phyloP scores from a whole-genome alignment of 2,329 filamentous ascomycete genomes.

The Cladorrhinum sp. region DNA sequence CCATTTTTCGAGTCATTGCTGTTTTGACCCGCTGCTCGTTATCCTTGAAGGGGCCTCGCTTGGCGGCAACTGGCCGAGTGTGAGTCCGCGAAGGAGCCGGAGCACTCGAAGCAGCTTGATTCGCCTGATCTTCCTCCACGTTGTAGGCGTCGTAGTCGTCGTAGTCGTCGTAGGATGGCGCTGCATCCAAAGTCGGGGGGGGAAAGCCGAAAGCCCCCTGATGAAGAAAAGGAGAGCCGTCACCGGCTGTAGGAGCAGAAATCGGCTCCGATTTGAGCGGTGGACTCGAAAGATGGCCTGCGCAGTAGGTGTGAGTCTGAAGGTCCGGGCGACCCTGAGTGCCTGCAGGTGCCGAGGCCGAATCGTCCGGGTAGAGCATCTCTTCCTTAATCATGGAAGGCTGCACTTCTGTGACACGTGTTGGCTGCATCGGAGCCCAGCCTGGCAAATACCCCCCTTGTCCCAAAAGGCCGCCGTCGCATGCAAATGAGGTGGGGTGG shows the following conservation, averaged over 20 bases:
- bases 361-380: slow-evolving; percentile 39
- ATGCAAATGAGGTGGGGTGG: slow-evolving; percentile 30
- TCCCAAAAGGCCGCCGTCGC: slow-evolving; percentile 30
- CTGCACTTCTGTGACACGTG: slow-evolving; percentile 24
- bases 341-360: slow-evolving; percentile 25
- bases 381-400: slow-evolving; percentile 34
- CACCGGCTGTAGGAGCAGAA: slow-evolving; percentile 2
- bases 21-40: slow-evolving; percentile 50
- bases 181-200: slow-evolving; percentile 14
- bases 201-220: slow-evolving; percentile 8
- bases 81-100: slow-evolving; percentile 30
- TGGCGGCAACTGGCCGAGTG: slow-evolving; percentile 28
- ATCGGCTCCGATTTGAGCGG: slow-evolving; percentile 9
- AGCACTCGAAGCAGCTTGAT: slow-evolving; percentile 14
- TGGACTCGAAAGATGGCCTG: slow-evolving; percentile 8
- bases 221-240: slow-evolving; percentile 13
- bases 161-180: slow-evolving; percentile 17
- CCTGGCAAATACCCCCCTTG: slow-evolving; percentile 31
- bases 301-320: neutral
- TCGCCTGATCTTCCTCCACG: slow-evolving; percentile 14
- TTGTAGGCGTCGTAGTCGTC: slow-evolving; percentile 8
- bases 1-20: slow-evolving; percentile 55
- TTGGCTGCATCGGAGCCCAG: slow-evolving; percentile 39
- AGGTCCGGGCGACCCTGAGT: neutral
- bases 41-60: slow-evolving; percentile 54